Conservation (phyloP, 345 rosid genomes). For the Tarenaya hassleriana region DNA sequence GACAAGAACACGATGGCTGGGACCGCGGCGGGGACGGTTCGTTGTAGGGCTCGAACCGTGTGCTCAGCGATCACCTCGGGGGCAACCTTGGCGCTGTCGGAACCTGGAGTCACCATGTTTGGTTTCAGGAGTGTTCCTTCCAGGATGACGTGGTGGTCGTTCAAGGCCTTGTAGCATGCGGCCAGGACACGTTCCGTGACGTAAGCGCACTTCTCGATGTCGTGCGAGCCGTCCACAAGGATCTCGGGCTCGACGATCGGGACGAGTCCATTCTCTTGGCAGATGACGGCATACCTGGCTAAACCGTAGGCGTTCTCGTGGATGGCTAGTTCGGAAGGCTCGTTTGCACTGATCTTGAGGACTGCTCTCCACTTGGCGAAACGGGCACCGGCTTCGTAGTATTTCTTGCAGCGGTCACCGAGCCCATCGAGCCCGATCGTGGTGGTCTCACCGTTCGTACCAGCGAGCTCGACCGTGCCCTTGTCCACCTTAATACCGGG, state of each 20-base stretch:
- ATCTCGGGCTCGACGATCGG: conserved; percentile 84
- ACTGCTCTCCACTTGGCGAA: conserved; percentile 86
- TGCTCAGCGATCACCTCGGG: conserved; percentile 61
- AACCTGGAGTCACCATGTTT: conserved; percentile 87
- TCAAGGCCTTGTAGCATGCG: conserved; percentile 81
- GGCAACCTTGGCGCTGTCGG: conserved; percentile 53
- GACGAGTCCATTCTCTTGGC: conserved; percentile 80
- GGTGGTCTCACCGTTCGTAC: conserved; percentile 72
- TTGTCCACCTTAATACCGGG: conserved; percentile 86
- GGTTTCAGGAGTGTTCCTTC: conserved; percentile 78
- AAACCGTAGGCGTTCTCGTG: conserved; percentile 17
- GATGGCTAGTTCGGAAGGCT: conserved; percentile 65
- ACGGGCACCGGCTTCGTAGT: conserved; percentile 20
- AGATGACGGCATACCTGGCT: conserved; percentile 51
- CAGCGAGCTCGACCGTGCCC: conserved; percentile 68
- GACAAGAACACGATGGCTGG: conserved; percentile 70
- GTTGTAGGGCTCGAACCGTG: conserved; percentile 59
- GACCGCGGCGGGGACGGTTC: conserved; percentile 71
- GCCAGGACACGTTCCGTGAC: conserved; percentile 72
- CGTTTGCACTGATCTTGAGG: conserved; percentile 55
- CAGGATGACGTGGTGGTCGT: conserved; percentile 64
- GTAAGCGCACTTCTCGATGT: conserved; percentile 54
- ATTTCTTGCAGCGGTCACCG: conserved; percentile 26
- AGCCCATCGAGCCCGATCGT: conserved; percentile 76
- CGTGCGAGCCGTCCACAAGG: conserved; percentile 67